A percentile compares a stretch with the other conserved stretches of the same genome.
Evolutionary conservation across 1,284 basidiomycete genomes (phyloP).

Genomic region (Cutaneotrichosporon mucoides): DNA sequence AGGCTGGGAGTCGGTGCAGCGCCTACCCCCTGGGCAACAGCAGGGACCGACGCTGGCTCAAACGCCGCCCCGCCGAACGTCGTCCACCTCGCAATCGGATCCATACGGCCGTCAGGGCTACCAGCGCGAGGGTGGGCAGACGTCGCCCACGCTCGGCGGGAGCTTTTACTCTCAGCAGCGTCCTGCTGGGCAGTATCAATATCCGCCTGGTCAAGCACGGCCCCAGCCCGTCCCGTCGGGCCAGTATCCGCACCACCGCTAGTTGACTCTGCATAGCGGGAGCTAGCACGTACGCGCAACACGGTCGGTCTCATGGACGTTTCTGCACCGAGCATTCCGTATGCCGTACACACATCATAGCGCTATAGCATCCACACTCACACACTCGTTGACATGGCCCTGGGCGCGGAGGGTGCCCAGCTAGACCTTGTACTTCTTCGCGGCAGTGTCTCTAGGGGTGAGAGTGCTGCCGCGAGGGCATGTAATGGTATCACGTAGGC

Average conservation of each 20-base stretch:
- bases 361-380: not conserved
- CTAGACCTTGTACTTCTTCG: not conserved
- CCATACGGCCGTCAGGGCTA: constrained; percentile 8
- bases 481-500: too few species aligned
- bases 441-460: not conserved
- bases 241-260: constrained; percentile 21
- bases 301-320: too few species aligned
- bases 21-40: constrained; percentile 23
- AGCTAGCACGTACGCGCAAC: too few species aligned
- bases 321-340: not conserved
- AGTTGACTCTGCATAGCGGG: not conserved
- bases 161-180: constrained; percentile 13
- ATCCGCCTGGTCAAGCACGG: constrained; percentile 4
- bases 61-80: constrained; percentile 14
- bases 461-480: not conserved
- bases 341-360: not conserved
- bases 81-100: constrained; percentile 7
- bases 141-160: constrained; percentile 13
- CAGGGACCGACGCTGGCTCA: constrained; percentile 8
- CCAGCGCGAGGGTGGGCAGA: constrained; percentile 5
- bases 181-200: constrained; percentile 7
- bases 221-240: constrained; percentile 14
- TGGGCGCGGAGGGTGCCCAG: too few species aligned
- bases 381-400: not conserved
- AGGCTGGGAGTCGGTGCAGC: constrained; percentile 25